Base-by-base conservation (phyloP, 2,329 filamentous ascomycete genomes). In the Cladosporium sphaerospermum region DNA sequence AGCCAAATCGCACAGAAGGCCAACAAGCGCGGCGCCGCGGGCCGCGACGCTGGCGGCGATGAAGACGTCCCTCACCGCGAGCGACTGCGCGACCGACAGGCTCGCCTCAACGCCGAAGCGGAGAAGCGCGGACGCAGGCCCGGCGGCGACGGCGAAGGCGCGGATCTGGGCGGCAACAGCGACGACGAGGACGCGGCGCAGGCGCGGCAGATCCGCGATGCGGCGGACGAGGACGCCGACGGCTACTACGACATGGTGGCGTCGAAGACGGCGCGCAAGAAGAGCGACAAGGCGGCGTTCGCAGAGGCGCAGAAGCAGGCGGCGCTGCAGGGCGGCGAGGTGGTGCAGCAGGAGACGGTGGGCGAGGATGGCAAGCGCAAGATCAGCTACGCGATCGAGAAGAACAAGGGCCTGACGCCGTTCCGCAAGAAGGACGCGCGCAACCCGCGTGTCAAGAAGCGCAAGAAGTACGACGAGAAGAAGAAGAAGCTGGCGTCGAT, bases 381-480 rank as follows among this genome's bases (percentile, higher is more conserved):
- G 71, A 95, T 99, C 69, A 88, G 83, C 14, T 97, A 96, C 73
- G 82, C 85, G 61, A 99, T 99, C 66, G 83, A 91, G 75, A 96
- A 97, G 82, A 99, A 99, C 74, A 96, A 96, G 80, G 93, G 93
- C 32, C 75, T 99, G 58, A 85, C 89, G 55, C 89, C 91, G 44
- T 86, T 87, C 71, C 80, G 92, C 59, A 95, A 87, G 79, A 97
- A 99, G 83, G 91, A 95, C 63, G 86, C 90, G 54, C 79, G 92
- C 58, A 99, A 99, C 74, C 91, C 93, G 34, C 80, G 93, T 69
- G 92, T 97, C 60, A 99, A 97, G 86, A 97, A 96, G 86, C 84
- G 89, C 73, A 89, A 89, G 83, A 90, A 89, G 82, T 99, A 83
- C 70, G 90, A 95, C 68, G 86, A 90, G 71, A 96, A 95, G 80